Percentiles rank a stretch among this genome's conserved stretches.
Conservation (phyloP, 1,139 yeast genomes). For the Taphrina pruni region DNA sequence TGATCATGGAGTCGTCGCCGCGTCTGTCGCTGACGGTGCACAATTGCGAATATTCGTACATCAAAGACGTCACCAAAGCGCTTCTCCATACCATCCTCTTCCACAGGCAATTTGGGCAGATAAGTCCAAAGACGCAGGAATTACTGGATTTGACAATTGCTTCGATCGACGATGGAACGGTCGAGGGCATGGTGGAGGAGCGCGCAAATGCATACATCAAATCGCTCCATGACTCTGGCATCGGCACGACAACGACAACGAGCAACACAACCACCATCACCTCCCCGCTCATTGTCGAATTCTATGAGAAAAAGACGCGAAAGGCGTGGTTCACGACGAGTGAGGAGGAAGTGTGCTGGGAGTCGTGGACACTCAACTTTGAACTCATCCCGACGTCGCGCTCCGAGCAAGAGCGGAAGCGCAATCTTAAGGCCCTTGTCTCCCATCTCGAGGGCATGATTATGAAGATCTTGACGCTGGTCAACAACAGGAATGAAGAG, state of each 20-base stretch:
- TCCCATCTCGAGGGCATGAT: conserved; percentile 56
- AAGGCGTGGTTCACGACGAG: conserved; percentile 55
- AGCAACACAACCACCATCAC: conserved; percentile 1
- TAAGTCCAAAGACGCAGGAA: conserved; percentile 60
- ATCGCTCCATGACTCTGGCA: conserved; percentile 6
- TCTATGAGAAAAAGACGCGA: conserved; percentile 51
- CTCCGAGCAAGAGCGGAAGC: conserved; percentile 47
- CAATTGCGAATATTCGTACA: conserved; percentile 14
- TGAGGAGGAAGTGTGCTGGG: conserved; percentile 59
- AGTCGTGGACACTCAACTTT: conserved; percentile 57
- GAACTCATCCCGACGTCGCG: conserved; percentile 49
- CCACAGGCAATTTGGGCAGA: conserved; percentile 71
- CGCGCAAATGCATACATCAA: conserved; percentile 45
- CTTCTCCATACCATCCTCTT: conserved; percentile 71
- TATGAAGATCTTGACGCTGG: conserved; percentile 58
- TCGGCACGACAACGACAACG: conserved; percentile 6
- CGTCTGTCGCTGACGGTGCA: conserved; percentile 54
- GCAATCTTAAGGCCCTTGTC: conserved; percentile 46
- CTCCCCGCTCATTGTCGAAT: conserved; percentile 49
- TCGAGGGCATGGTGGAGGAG: conserved; percentile 47
- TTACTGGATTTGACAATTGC: conserved; percentile 55
- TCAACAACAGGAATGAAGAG: conserved; percentile 60
- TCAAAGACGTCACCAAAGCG: conserved; percentile 53
- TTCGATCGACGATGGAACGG: conserved; percentile 50
- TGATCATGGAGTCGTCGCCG: conserved; percentile 47